Evolutionary conservation across 2,329 filamentous ascomycete species (phyloP).

Genomic region (Verticillium isaacii): DNA sequence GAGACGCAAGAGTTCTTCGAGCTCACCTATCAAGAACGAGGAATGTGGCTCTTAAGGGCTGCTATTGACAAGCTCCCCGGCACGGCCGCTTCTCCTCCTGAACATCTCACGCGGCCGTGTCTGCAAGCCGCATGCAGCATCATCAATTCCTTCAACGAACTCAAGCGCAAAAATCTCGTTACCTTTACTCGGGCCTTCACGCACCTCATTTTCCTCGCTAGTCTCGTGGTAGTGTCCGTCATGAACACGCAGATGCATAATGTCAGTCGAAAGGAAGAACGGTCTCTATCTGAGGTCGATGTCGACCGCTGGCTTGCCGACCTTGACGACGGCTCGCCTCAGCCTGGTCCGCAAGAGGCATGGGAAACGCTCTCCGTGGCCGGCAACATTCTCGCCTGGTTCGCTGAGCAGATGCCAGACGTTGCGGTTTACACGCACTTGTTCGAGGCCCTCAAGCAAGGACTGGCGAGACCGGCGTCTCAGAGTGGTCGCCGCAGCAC

Average conservation of each 20-base stretch:
- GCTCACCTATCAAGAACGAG: slow-evolving; percentile 4
- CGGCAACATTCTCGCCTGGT: neutral
- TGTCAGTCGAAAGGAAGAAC: neutral
- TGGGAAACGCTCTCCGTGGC: neutral
- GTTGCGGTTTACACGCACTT: neutral
- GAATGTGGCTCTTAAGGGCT: slow-evolving; percentile 1
- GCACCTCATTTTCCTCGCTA: slow-evolving; percentile 5
- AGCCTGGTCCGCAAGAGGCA: neutral
- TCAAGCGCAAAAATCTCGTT: neutral
- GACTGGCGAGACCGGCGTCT: too few species aligned
- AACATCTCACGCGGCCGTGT: neutral
- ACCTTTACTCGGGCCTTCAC: slow-evolving; percentile 3
- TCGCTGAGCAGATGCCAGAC: slow-evolving; percentile 1
- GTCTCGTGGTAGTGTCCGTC: slow-evolving; percentile 3
- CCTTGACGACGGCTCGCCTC: neutral
- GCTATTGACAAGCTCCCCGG: slow-evolving; percentile 3
- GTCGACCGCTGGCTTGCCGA: neutral
- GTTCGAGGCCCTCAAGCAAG: neutral
- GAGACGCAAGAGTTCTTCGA: slow-evolving; percentile 3
- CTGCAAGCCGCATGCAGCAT: slow-evolving; percentile 4
- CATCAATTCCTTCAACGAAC: slow-evolving; percentile 3
- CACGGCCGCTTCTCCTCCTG: neutral
- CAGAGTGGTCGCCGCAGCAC: too few species aligned
- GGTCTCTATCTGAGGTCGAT: neutral
- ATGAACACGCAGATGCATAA: neutral